phyloP scores from a whole-genome alignment of 1,139 yeast species.

The Oligophagozyma castellii region DNA sequence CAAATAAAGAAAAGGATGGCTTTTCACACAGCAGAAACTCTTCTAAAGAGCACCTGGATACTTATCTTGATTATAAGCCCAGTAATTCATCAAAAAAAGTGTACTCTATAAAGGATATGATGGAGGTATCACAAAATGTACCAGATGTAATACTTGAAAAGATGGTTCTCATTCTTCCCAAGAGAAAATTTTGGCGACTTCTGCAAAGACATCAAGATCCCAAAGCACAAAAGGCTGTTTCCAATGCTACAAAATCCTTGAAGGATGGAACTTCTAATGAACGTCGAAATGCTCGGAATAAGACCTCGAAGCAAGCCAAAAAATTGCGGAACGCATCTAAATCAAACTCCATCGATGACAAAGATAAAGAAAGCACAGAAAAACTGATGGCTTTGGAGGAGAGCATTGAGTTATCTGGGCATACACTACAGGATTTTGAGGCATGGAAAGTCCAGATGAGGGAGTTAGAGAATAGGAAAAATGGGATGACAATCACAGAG shows the following conservation, averaged over 20 bases:
- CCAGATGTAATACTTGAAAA: conserved; percentile 8
- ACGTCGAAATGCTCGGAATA: conserved; percentile 5
- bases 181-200: conserved; percentile 24
- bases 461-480: conserved; percentile 39
- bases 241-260: no score
- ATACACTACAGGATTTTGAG: conserved; percentile 60
- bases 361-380: conserved; percentile 4
- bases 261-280: no score
- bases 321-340: background rate
- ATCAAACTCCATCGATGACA: conserved; percentile 7
- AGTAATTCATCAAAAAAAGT: conserved; percentile 6
- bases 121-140: conserved; percentile 7
- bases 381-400: conserved; percentile 20
- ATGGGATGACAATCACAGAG: conserved; percentile 29
- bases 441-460: conserved; percentile 55
- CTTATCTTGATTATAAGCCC: conserved; percentile 13
- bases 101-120: conserved; percentile 16
- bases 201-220: conserved; percentile 8
- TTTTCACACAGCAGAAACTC: background rate
- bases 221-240: conserved; percentile 4
- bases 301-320: conserved; percentile 1
- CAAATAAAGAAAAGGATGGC: background rate
- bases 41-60: background rate
- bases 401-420: conserved; percentile 28
- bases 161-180: conserved; percentile 13